phyloP scores from a whole-genome alignment of 2,329 filamentous ascomycete genomes.

The Aureobasidium subglaciale region DNA sequence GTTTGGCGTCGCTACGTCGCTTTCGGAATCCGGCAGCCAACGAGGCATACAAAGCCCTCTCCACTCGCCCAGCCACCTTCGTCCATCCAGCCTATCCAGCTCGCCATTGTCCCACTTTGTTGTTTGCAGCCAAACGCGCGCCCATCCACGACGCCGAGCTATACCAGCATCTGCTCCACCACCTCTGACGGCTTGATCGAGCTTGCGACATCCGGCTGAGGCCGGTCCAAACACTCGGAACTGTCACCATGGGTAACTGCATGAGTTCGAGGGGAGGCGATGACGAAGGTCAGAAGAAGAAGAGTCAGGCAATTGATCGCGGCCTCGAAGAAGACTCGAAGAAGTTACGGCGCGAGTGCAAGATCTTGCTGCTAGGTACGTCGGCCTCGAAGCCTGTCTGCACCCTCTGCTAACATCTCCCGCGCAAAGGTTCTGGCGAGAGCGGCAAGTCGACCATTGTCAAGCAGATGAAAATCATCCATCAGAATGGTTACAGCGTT shows the following conservation, averaged over 20 bases:
- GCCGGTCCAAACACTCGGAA: constrained; percentile 12
- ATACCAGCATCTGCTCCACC: not conserved
- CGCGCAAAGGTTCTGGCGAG: constrained; percentile 77
- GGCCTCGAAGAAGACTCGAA: constrained; percentile 91
- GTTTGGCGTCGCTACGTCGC: not conserved
- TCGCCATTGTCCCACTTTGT: constrained; percentile 1
- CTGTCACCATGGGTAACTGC: constrained; percentile 72
- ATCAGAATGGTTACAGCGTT: constrained; percentile 92
- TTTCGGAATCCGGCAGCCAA: constrained; percentile 6
- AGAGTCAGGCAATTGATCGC: constrained; percentile 91
- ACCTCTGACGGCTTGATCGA: constrained; percentile 2
- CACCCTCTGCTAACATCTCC: constrained; percentile 16
- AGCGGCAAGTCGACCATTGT: constrained; percentile 99
- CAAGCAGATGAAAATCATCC: constrained; percentile 99
- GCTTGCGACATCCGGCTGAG: constrained; percentile 16
- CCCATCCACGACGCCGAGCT: not conserved
- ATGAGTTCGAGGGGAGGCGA: constrained; percentile 84
- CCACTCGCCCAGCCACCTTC: not conserved
- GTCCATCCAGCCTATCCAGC: constrained; percentile 3
- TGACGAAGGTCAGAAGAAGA: constrained; percentile 88
- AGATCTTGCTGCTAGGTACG: constrained; percentile 89
- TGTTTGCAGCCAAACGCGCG: constrained; percentile 10
- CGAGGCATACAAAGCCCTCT: constrained; percentile 3
- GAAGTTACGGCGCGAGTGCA: constrained; percentile 92
- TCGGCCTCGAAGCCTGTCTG: constrained; percentile 11